Conservation (phyloP, 1,284 basidiomycete species). For the Lentinula novae-zelandiae region DNA sequence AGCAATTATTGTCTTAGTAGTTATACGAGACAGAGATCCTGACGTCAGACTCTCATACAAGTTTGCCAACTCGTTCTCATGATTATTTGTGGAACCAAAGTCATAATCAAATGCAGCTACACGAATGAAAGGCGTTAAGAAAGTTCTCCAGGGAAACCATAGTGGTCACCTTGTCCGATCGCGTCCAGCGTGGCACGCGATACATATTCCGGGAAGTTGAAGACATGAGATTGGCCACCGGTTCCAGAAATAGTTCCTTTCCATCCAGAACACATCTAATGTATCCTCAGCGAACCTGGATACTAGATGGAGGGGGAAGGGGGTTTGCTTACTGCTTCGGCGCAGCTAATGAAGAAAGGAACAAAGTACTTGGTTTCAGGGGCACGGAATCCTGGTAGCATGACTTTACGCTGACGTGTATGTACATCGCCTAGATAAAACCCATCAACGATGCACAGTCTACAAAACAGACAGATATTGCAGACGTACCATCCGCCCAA, state of each 20-base stretch:
- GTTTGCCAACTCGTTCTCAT: slow-evolving; percentile 25
- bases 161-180: slow-evolving; percentile 26
- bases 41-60: slow-evolving; percentile 32
- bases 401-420: slow-evolving; percentile 38
- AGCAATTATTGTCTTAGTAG: slow-evolving; percentile 17
- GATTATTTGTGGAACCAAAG: slow-evolving; percentile 38
- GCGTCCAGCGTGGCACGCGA: slow-evolving; percentile 41
- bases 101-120: slow-evolving; percentile 46
- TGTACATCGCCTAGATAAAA: slow-evolving; percentile 35
- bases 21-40: slow-evolving; percentile 16
- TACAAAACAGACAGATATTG: neutral
- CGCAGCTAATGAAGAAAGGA: slow-evolving; percentile 30
- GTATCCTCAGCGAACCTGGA: neutral
- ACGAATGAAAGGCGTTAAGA: neutral
- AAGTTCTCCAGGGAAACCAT: neutral
- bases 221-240: slow-evolving; percentile 30
- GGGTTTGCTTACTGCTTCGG: slow-evolving; percentile 26
- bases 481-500: slow-evolving; percentile 35
- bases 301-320: neutral
- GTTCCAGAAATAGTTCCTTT: slow-evolving; percentile 28
- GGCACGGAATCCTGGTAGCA: slow-evolving; percentile 41
- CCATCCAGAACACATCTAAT: slow-evolving; percentile 44
- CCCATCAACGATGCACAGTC: neutral
- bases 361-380: slow-evolving; percentile 35
- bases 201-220: slow-evolving; percentile 38